Base-by-base conservation (phyloP, 2,329 filamentous ascomycete species). In the Remersonia thermophila region DNA sequence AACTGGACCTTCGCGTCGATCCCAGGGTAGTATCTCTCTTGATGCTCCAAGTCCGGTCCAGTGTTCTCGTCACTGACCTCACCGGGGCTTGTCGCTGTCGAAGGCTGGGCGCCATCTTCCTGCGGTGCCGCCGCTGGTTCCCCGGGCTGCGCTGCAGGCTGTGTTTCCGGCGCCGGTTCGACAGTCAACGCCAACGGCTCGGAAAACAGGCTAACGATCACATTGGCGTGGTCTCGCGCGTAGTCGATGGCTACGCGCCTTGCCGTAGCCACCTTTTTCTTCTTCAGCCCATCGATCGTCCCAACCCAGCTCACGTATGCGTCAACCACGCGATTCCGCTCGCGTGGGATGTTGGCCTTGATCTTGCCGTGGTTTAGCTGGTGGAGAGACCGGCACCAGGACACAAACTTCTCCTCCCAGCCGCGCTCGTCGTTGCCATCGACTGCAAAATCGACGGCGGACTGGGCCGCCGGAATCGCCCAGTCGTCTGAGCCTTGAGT, bases 1-100 rank as follows among this genome's bases (percentile, higher is more conserved):
- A 65, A 62, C 3, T 52, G 49, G 17, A 58, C 55, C 16, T 61
- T 52, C 17, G 63, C 55, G 12, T 53, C 47, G 20, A 66, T 57
- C 1, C 64, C 64, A 3, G 70, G 69, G 41, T 75, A 77, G 46
- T 73, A 73, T 43, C 49, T 60, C 12, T 44, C 39, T 10, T 36
- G 37, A 27, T 44, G 41, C 15, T 31, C 39, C 4, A 26, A 11
- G 9, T 42, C 40, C 5, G 20, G 20, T 23, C 20, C 20, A 9
- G 9, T 23, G 20, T n/a, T n/a, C n/a, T n/a, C n/a, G n/a, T n/a
- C n/a, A n/a, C n/a, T n/a, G n/a, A n/a, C n/a, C n/a, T n/a, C n/a
- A n/a, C n/a, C n/a, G n/a, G n/a, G n/a, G n/a, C n/a, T 26, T 26
- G 23, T 4, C 27, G 25, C 11, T 18, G 35, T 7, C 8, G 33